A percentile compares a stretch with the other conserved stretches of the same genome.
These are phyloP conservation scores for Suillus placidus DNA, from an alignment of 768 basidiomycete species.

Conservation along the genomic window DNA sequence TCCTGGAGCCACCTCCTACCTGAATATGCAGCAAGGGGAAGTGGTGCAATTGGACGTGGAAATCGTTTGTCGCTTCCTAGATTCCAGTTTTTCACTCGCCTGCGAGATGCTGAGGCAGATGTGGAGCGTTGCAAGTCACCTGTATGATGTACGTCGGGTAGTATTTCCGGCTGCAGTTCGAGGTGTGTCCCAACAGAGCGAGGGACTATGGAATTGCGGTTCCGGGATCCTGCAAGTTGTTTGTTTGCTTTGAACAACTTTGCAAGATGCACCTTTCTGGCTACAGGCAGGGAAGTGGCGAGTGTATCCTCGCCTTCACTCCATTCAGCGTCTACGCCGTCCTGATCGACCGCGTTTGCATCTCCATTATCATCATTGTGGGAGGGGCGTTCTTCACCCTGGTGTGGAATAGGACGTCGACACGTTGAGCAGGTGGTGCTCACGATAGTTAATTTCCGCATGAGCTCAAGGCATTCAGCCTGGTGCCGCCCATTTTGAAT, in stretches of 20 bases:
- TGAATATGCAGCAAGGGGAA: not conserved
- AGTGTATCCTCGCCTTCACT: not conserved
- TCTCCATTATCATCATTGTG: not conserved
- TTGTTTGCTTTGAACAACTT: not conserved
- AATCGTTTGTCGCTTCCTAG: not conserved
- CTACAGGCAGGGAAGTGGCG: fast-evolving
- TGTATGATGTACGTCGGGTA: not conserved
- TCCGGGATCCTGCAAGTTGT: not conserved
- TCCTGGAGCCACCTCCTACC: not conserved
- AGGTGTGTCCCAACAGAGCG: not conserved
- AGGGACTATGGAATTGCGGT: not conserved
- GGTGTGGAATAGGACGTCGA: fast-evolving
- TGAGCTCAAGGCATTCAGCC: not conserved
- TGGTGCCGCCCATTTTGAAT: not conserved
- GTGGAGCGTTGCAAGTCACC: fast-evolving
- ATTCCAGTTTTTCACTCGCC: not conserved
- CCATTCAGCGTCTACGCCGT: fast-evolving
- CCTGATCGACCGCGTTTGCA: not conserved
- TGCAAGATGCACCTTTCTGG: fast-evolving
- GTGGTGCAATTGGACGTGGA: not conserved
- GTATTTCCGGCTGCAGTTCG: not conserved
- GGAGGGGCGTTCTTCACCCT: fast-evolving
- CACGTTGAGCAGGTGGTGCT: not conserved
- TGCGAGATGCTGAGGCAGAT: not conserved
- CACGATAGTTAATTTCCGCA: not conserved